Evolutionary conservation across 345 rosid genomes (phyloP).

Genomic region (Populus alba): DNA sequence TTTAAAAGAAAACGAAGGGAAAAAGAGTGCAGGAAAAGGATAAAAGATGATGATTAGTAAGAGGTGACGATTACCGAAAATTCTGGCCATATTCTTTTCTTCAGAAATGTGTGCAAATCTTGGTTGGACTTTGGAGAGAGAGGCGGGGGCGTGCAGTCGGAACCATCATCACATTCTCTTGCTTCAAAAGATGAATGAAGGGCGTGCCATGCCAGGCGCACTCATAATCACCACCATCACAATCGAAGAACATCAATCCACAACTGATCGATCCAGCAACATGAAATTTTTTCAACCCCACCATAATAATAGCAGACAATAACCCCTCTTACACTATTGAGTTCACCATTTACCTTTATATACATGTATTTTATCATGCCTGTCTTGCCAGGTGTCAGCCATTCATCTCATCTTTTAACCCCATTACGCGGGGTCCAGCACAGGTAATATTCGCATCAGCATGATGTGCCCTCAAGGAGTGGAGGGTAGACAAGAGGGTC

Average conservation of each 20-base stretch:
- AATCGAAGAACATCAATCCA: conserved; percentile 12
- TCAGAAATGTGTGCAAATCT: conserved; percentile 34
- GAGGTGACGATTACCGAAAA: conserved; percentile 22
- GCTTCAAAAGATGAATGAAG: conserved; percentile 37
- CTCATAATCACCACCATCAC: conserved; percentile 38
- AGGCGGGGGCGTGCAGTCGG: conserved; percentile 39
- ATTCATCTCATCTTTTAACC: not conserved
- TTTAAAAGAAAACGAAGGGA: not conserved
- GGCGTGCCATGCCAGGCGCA: conserved; percentile 43
- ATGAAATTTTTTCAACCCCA: conserved; percentile 23
- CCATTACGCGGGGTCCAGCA: not conserved
- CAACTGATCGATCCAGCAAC: conserved; percentile 11
- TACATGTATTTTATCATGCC: not conserved
- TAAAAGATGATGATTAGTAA: conserved; percentile 16
- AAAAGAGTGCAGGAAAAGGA: conserved; percentile 8
- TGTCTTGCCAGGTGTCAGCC: conserved; percentile 21
- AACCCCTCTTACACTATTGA: not conserved
- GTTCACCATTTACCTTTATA: not conserved
- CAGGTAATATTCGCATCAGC: conserved; percentile 30
- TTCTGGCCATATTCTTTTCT: conserved; percentile 23
- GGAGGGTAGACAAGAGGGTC: not conserved
- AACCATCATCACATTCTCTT: conserved; percentile 38
- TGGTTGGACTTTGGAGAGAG: conserved; percentile 20
- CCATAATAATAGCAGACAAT: conserved; percentile 19
- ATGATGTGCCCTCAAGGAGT: conserved; percentile 14